Evolutionary conservation across 1,284 basidiomycete species (phyloP).

Genomic region (Lentinus polychrous): DNA sequence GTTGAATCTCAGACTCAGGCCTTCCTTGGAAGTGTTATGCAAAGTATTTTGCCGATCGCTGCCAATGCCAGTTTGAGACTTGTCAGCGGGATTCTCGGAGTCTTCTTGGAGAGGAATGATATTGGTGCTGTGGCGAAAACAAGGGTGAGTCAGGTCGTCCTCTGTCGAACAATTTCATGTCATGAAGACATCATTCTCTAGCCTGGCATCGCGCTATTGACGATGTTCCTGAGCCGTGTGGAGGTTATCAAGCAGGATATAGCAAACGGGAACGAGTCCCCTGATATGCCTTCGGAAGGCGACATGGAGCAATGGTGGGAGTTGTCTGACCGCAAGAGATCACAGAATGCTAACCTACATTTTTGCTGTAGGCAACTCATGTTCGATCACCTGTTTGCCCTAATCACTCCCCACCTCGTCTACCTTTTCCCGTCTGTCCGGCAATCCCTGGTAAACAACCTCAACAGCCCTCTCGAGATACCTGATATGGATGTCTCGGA

Average conservation of each 20-base stretch:
- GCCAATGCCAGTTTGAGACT: slow-evolving; percentile 75
- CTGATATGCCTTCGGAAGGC: slow-evolving; percentile 54
- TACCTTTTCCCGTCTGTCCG: slow-evolving; percentile 89
- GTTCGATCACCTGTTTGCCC: slow-evolving; percentile 80
- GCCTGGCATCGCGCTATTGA: slow-evolving; percentile 91
- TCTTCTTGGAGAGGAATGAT: slow-evolving; percentile 81
- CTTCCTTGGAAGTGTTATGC: slow-evolving; percentile 82
- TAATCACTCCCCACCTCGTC: slow-evolving; percentile 70
- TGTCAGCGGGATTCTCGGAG: slow-evolving; percentile 81
- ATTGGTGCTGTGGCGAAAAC: slow-evolving; percentile 67
- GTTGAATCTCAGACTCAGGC: slow-evolving; percentile 85
- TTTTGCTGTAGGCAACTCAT: slow-evolving; percentile 58
- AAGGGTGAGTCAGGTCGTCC: slow-evolving; percentile 45
- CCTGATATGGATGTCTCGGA: slow-evolving; percentile 67
- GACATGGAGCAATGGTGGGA: slow-evolving; percentile 84
- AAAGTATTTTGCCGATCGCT: slow-evolving; percentile 80
- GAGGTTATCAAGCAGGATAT: slow-evolving; percentile 82
- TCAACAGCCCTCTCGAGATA: slow-evolving; percentile 26
- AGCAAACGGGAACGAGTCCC: slow-evolving; percentile 40
- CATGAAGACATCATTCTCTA: slow-evolving; percentile 25
- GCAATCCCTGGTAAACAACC: slow-evolving; percentile 38
- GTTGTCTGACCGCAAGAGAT: background rate
- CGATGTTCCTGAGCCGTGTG: slow-evolving; percentile 87
- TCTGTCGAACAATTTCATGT: background rate
- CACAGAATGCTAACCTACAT: slow-evolving; percentile 10